Conservation (phyloP, 306 rosid species). For the Fagus crenata region DNA sequence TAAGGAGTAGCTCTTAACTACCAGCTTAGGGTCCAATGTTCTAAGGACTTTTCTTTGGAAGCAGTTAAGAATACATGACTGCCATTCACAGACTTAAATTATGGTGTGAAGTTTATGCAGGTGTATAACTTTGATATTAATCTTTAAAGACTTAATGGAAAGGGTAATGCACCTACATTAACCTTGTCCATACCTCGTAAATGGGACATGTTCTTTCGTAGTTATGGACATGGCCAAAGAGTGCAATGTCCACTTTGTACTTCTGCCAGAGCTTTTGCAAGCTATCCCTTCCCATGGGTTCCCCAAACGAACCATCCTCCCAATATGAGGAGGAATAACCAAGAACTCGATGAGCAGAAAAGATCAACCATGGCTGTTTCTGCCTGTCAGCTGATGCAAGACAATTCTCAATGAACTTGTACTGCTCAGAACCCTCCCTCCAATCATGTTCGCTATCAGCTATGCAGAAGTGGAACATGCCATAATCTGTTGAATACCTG, state of each 20-base stretch:
- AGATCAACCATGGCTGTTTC: constrained; percentile 26
- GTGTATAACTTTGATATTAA: too few relatives aligned
- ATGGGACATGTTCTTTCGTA: constrained; percentile 35
- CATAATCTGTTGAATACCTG: constrained; percentile 55
- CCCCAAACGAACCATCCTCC: constrained; percentile 31
- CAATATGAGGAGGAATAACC: constrained; percentile 24
- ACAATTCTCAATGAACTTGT: constrained; percentile 51
- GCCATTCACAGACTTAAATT: too few relatives aligned
- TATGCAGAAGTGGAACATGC: constrained; percentile 53
- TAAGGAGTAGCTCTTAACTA: too few relatives aligned
- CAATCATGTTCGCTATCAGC: constrained; percentile 58
- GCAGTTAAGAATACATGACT: too few relatives aligned
- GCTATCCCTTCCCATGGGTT: constrained; percentile 38
- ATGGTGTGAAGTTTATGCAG: neutral
- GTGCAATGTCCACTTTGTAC: constrained; percentile 38
- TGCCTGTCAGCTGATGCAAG: constrained; percentile 28
- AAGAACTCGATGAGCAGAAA: constrained; percentile 20
- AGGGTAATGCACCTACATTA: neutral
- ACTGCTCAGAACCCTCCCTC: constrained; percentile 56
- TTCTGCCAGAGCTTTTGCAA: constrained; percentile 37
- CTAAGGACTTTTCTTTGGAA: too few relatives aligned
- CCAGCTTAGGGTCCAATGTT: too few relatives aligned
- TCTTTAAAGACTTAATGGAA: too few relatives aligned
- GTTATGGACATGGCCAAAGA: constrained; percentile 40
- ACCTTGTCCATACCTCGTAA: constrained; percentile 16